phyloP scores from a whole-genome alignment of 768 basidiomycete species.

The Albatrellus ellisii region DNA sequence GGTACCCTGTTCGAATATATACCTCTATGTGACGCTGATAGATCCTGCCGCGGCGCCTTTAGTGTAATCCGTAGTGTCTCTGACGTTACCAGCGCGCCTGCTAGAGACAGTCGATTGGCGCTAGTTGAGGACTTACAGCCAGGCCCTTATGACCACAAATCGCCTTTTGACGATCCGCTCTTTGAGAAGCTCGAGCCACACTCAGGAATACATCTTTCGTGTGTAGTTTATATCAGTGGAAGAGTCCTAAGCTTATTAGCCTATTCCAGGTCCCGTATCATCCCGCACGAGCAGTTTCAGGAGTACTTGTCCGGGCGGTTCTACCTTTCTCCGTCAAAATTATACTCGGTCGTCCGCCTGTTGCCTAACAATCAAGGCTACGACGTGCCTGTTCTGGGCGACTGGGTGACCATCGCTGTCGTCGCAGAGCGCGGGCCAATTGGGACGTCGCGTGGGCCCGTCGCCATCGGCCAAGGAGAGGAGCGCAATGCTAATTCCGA shows the following conservation, averaged over 20 bases:
- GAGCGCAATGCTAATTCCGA: conserved; percentile 21
- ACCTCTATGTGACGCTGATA: neutral
- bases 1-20: too few species aligned
- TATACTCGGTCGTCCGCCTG: conserved; percentile 78
- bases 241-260: neutral
- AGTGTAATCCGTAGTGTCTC: too few species aligned
- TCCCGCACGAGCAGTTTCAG: conserved; percentile 68
- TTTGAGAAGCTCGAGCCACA: conserved; percentile 84
- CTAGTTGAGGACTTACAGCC: conserved; percentile 65
- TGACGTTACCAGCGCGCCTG: conserved; percentile 1
- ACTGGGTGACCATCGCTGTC: conserved; percentile 95
- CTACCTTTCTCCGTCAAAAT: conserved; percentile 75
- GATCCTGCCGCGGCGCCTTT: too few species aligned
- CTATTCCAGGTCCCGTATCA: conserved; percentile 46
- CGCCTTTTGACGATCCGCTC: conserved; percentile 57
- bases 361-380: conserved; percentile 67
- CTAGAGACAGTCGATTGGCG: conserved; percentile 48
- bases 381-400: conserved; percentile 83
- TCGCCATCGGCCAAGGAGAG: conserved; percentile 30
- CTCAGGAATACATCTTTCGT: conserved; percentile 79
- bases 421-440: conserved; percentile 83
- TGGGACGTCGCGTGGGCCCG: conserved; percentile 57
- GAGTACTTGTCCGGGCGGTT: conserved; percentile 74
- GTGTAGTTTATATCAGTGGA: conserved; percentile 20
- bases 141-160: conserved; percentile 66